A percentile compares a stretch with the other conserved stretches of the same genome.
These are phyloP conservation scores for Magnusiomyces ingens DNA, from an alignment of 1,139 yeast species.

Conservation along the genomic window DNA sequence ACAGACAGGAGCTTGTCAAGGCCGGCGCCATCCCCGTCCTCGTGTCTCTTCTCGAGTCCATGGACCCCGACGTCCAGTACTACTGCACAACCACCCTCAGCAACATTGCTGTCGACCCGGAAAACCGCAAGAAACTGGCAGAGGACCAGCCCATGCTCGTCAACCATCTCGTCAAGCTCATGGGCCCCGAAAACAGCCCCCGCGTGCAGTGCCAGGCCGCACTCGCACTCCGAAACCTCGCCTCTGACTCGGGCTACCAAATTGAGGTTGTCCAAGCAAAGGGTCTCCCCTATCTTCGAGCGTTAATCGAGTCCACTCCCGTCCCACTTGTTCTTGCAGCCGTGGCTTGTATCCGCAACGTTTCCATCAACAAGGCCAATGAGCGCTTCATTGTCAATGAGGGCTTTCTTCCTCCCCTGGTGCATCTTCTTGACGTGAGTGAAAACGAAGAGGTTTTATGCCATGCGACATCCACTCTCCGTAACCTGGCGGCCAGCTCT, in stretches of 20 bases:
- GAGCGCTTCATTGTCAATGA: conserved; percentile 95
- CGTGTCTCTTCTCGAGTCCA: conserved; percentile 77
- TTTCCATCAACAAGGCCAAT: conserved; percentile 91
- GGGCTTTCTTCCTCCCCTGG: conserved; percentile 87
- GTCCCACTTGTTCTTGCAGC: conserved; percentile 92
- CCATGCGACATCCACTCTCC: conserved; percentile 90
- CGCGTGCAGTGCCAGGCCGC: conserved; percentile 99
- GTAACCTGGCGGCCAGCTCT: conserved; percentile 92
- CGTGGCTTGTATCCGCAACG: conserved; percentile 95
- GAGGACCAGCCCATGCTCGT: conserved; percentile 94
- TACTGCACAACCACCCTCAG: conserved; percentile 97
- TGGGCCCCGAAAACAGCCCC: conserved; percentile 83
- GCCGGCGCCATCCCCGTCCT: conserved; percentile 98
- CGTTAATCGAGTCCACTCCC: conserved; percentile 79
- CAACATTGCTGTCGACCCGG: conserved; percentile 93
- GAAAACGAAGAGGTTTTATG: conserved; percentile 96
- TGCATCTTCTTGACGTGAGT: conserved; percentile 70
- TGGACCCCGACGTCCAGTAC: conserved; percentile 95
- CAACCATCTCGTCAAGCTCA: conserved; percentile 74
- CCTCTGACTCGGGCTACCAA: conserved; percentile 87
- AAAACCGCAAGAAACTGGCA: conserved; percentile 79
- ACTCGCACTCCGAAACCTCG: conserved; percentile 86
- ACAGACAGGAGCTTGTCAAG: conserved; percentile 90
- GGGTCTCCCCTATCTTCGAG: conserved; percentile 87
- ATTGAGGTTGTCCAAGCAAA: conserved; percentile 86